Percentiles rank a stretch among this genome's conserved stretches.
phyloP scores from a whole-genome alignment of 306 rosid species.

The Prunus campanulata region DNA sequence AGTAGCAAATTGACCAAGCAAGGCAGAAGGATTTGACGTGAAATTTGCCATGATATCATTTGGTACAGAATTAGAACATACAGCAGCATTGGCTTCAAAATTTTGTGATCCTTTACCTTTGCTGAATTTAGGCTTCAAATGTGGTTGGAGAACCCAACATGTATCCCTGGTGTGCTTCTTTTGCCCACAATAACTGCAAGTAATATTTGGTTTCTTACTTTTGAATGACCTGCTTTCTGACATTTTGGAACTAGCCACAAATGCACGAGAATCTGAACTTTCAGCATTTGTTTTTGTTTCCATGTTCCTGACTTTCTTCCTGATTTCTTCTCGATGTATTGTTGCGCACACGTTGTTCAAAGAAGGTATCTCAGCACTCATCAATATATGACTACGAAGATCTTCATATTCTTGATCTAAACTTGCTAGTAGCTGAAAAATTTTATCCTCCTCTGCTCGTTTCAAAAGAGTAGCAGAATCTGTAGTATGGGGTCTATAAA shows the following conservation, averaged over 20 bases:
- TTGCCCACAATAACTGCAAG: neutral
- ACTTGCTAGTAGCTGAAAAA: neutral
- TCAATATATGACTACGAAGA: neutral
- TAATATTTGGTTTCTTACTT: neutral
- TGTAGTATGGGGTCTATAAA: neutral
- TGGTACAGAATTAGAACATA: neutral
- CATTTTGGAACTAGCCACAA: neutral
- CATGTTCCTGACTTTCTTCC: neutral
- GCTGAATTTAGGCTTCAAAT: neutral
- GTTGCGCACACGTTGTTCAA: neutral
- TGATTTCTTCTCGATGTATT: slow-evolving; percentile 9
- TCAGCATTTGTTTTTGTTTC: neutral
- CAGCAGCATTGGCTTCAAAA: too few relatives aligned
- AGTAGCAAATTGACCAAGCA: neutral
- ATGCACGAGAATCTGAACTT: neutral
- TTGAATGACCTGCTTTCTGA: neutral
- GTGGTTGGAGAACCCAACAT: neutral
- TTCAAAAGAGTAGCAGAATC: neutral
- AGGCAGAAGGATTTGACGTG: neutral
- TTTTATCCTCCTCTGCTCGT: neutral
- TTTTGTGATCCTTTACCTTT: neutral
- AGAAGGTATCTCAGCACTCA: neutral
- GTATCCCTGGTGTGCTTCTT: neutral
- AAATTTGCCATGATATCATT: neutral
- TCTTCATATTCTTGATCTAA: neutral